These are phyloP conservation scores for Pleoardoris graminearum DNA, from an alignment of 2,329 filamentous ascomycete genomes.

Conservation along the genomic window DNA sequence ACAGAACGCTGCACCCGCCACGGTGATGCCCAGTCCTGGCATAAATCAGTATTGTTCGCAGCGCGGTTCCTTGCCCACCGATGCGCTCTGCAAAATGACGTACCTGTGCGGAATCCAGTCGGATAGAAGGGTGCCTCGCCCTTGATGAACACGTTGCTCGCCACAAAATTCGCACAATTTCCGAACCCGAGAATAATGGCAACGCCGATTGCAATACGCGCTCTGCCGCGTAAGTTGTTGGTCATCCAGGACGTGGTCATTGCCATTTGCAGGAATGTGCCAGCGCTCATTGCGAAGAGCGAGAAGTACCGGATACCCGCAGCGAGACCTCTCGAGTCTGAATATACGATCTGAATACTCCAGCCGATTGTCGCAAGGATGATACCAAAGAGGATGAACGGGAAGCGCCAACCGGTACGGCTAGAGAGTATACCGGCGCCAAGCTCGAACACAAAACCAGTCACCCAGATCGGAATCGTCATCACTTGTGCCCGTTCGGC, in stretches of 20 bases:
- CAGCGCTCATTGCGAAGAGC: slow-evolving; percentile 34
- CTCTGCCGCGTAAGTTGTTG: slow-evolving; percentile 51
- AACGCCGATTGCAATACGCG: slow-evolving; percentile 25
- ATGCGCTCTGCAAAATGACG: not conserved
- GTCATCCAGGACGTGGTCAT: slow-evolving; percentile 57
- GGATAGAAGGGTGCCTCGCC: slow-evolving; percentile 32
- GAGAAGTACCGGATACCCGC: slow-evolving; percentile 56
- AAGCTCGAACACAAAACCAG: slow-evolving; percentile 31
- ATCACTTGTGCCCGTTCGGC: slow-evolving; percentile 39
- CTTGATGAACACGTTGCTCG: slow-evolving; percentile 46
- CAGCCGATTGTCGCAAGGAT: slow-evolving; percentile 53
- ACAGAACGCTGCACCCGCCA: slow-evolving; percentile 26
- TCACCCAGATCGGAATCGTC: slow-evolving; percentile 42
- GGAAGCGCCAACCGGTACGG: slow-evolving; percentile 34
- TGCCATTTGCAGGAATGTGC: slow-evolving; percentile 59
- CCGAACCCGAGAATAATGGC: slow-evolving; percentile 47
- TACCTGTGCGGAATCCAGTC: slow-evolving; percentile 29
- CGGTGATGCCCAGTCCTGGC: slow-evolving; percentile 38
- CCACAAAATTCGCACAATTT: slow-evolving; percentile 60
- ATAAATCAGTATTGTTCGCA: not conserved
- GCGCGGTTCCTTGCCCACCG: too few species aligned
- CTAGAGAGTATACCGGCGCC: slow-evolving; percentile 27
- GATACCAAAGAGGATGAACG: slow-evolving; percentile 36
- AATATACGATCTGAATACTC: slow-evolving; percentile 54
- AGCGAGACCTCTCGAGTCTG: slow-evolving; percentile 47